phyloP scores from a whole-genome alignment of 495 filamentous ascomycete genomes.

The Evernia prunastri region DNA sequence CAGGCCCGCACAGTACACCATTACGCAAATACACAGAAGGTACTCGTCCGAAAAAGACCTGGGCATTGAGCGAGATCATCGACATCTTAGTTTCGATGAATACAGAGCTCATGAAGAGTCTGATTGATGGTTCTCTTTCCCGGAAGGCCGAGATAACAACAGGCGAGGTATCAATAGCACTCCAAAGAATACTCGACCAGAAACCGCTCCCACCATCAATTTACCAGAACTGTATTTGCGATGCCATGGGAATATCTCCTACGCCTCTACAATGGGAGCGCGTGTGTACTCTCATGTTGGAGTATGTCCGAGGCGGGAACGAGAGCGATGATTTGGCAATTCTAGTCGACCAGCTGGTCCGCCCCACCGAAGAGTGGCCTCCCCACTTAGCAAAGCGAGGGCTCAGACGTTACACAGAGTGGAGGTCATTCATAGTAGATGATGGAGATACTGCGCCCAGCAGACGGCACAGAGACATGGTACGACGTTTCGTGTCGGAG shows the following conservation, averaged over 20 bases:
- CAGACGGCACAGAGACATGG: neutral
- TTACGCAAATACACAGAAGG: neutral
- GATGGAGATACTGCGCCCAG: neutral
- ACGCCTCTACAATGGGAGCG: neutral
- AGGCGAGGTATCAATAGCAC: neutral
- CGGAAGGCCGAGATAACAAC: neutral
- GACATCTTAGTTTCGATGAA: neutral
- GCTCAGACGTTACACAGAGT: neutral
- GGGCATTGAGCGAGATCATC: neutral
- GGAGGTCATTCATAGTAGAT: neutral
- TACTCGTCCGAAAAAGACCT: too few relatives aligned
- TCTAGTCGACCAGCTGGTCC: neutral
- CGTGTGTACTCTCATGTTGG: neutral
- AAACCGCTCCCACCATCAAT: slow-evolving; percentile 6
- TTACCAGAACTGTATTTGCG: neutral
- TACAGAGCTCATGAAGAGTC: neutral
- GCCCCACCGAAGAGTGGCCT: neutral
- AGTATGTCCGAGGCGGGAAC: neutral
- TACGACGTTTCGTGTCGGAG: slow-evolving; percentile 1
- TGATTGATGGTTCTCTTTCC: neutral
- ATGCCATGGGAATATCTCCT: slow-evolving; percentile 4
- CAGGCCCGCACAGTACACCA: neutral
- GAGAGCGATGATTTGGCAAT: neutral
- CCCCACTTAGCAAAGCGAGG: neutral
- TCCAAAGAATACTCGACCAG: neutral